Evolutionary conservation across 805 yeast genomes (phyloP).

Genomic region (Starmerella bombi): DNA sequence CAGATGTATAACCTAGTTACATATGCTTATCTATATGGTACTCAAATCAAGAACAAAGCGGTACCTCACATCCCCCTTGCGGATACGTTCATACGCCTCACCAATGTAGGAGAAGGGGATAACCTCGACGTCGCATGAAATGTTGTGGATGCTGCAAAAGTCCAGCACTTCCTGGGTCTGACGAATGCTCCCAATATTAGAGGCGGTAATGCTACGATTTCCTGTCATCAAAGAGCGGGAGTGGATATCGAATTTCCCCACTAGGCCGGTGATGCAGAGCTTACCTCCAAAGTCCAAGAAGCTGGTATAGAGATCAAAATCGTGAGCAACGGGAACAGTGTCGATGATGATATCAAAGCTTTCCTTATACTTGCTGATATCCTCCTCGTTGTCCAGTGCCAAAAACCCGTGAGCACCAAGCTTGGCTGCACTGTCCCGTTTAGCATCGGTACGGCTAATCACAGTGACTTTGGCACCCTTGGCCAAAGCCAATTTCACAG

Average conservation of each 20-base stretch:
- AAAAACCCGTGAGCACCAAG: conserved; percentile 45
- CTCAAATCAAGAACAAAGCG: conserved; percentile 19
- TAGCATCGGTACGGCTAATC: conserved; percentile 39
- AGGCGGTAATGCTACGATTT: conserved; percentile 27
- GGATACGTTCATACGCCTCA: conserved; percentile 16
- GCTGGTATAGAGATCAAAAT: conserved; percentile 36
- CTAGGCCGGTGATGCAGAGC: conserved; percentile 56
- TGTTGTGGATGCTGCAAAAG: conserved; percentile 44
- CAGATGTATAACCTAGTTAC: not conserved
- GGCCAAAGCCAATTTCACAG: conserved; percentile 46
- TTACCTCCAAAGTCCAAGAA: conserved; percentile 45
- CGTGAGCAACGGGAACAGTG: conserved; percentile 38
- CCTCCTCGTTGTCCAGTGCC: conserved; percentile 35
- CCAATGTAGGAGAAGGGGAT: conserved; percentile 33
- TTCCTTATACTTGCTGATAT: conserved; percentile 25
- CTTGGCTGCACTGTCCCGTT: conserved; percentile 39
- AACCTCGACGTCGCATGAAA: conserved; percentile 52
- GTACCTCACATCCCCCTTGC: conserved; percentile 16
- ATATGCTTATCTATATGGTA: not conserved
- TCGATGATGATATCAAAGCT: conserved; percentile 43
- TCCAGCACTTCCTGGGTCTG: conserved; percentile 58
- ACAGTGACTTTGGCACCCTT: conserved; percentile 51
- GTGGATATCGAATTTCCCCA: conserved; percentile 36
- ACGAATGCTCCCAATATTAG: conserved; percentile 47
- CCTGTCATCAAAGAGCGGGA: conserved; percentile 38